phyloP scores from a whole-genome alignment of 257 asterid genomes.

The Forsythia viridissima region DNA sequence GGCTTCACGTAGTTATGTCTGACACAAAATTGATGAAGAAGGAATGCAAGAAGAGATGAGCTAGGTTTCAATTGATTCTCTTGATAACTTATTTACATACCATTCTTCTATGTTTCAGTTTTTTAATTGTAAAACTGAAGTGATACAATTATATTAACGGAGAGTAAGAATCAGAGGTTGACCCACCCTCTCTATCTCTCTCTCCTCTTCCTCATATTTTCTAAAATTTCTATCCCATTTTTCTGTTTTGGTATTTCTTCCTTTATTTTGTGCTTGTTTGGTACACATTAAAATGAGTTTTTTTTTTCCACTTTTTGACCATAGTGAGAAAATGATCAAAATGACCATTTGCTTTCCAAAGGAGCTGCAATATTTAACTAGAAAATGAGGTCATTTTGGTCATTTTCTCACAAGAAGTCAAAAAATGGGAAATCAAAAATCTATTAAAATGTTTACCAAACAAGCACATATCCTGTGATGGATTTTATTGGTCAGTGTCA shows the following conservation, averaged over 20 bases:
- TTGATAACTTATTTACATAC: background rate
- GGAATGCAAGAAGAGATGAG: background rate
- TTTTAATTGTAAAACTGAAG: background rate
- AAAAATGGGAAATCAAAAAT: no score
- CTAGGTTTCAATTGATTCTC: conserved; percentile 3
- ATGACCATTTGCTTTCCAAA: no score
- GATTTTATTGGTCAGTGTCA: no score
- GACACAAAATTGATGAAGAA: background rate
- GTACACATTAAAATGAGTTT: no score
- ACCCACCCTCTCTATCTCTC: background rate
- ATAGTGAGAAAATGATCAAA: no score
- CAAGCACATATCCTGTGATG: no score
- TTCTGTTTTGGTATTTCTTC: background rate
- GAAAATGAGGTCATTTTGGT: no score
- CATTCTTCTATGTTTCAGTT: background rate
- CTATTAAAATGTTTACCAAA: no score
- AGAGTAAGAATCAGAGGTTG: background rate
- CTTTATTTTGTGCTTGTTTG: background rate
- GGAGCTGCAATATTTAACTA: no score
- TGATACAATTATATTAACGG: background rate
- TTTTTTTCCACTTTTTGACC: no score
- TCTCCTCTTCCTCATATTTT: background rate
- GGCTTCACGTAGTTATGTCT: background rate
- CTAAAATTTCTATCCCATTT: background rate
- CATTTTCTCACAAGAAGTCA: no score